Base-by-base conservation (phyloP, 148 eudicot genomes). In the Bassia scoparia region DNA sequence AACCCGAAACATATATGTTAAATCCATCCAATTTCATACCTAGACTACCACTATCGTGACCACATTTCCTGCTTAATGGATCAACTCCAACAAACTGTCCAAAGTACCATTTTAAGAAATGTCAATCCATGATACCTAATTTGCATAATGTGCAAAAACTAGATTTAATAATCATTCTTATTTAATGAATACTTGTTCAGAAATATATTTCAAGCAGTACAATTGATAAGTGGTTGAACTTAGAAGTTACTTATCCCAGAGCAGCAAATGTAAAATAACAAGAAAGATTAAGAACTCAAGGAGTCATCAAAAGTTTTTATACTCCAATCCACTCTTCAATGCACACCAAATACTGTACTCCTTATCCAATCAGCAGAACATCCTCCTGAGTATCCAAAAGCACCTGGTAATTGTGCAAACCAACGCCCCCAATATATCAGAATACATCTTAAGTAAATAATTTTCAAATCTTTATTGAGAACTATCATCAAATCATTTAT, bases 11-110 rank as follows among this genome's bases (percentile, higher is more conserved):
- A 94, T 84, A 83, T 94, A 94, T 38, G 97, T 88, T 1, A 94
- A 68, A 94, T 94, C 98, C 98, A 94, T 73, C 97, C 98, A 67
- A 94, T n/a, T 38, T 91, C 73, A 94, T 89, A 46, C 98, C 98
- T 80, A 94, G 53, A 94, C 98, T 74, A 94, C 27, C 37, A 94
- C 84, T 69, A 94, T 77, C 85, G 91, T 97, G 68, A 94, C 98
- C 9, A 89, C 97, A 70, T 91, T 94, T 53, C 98, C 98, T 64
- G 98, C 95, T 70, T 89, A 94, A 81, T 30, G 98, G 93, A 84
- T 94, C 98, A 83, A 89, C 92, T 74, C 98, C 98, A 52, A 80
- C 35, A 76, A 68, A 91, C 98, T 93, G 89, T 79, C 65, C 33
- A 67, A 46, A 52, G 67, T 12, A 60, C 14, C 66, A 68, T 70